Evolutionary conservation across 257 asterid species (phyloP), one percentile per base, ranked within the genome.

Genomic region (Leptodermis oblonga): DNA sequence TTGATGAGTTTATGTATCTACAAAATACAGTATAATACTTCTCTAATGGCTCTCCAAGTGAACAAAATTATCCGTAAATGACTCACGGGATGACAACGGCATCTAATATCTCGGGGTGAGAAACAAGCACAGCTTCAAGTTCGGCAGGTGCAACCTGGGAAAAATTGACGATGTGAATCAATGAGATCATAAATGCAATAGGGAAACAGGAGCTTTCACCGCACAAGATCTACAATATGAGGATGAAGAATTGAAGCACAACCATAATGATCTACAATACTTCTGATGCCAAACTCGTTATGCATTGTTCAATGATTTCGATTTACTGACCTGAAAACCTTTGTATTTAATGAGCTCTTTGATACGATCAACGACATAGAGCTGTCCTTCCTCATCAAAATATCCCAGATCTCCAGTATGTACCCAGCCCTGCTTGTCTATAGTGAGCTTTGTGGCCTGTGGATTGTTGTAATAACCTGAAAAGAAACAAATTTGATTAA

Each of bases 351-450:
- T 94, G 67, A 94, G 96, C 75, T 94, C 97, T 75, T 94, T 91
- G 48, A 94, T 87, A 48, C 97, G 90, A 77, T 94, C 99, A 76
- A 94, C 99, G 51, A 94, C 96, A 60, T 58, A 89, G 61, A 94
- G 82, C 62, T 80, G 92, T 69, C 99, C 99, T 23, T 80, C 88
- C 43, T 87, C 97, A 45, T 91, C 89, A 39, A 94, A 91, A 80
- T 87, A 91, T 69, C 99, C 99, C 69, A 94, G 91, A 85, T 94
- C 99, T 69, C 99, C 99, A 0, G 99, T 90, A 67, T 86, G 97
- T 20, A 94, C 90, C 95, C 96, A 94, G n/a, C 96, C 90, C 56
- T 85, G 96, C 78, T 82, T 89, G 85, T 94, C 99, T 49, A 91
- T 86, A 4, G 96, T 89, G 62, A 86, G 96, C 76, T 86, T 80